phyloP scores from a whole-genome alignment of 1,284 basidiomycete genomes.

The Ceratobasidium sp. region DNA sequence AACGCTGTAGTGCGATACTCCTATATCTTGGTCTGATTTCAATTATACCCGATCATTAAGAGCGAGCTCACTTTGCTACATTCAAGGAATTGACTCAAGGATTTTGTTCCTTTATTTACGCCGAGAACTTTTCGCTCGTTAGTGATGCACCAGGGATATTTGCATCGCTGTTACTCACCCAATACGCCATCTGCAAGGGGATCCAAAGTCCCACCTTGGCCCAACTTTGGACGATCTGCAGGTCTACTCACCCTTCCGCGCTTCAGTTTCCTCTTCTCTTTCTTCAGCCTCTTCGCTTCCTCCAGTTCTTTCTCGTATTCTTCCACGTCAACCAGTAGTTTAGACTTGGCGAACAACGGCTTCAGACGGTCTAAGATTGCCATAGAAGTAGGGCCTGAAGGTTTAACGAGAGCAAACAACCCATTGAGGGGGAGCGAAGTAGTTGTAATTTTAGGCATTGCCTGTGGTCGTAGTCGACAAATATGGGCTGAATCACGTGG shows the following conservation, averaged over 20 bases:
- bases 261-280: constrained; percentile 33
- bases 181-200: constrained; percentile 96
- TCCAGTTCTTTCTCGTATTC: constrained; percentile 47
- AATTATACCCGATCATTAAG: constrained; percentile 38
- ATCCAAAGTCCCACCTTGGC: constrained; percentile 95
- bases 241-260: constrained; percentile 39
- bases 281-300: constrained; percentile 62
- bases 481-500: constrained; percentile 5
- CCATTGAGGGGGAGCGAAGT: constrained; percentile 77
- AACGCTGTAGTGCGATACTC: constrained; percentile 94
- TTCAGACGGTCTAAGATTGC: constrained; percentile 89
- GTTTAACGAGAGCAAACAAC: constrained; percentile 87
- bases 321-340: constrained; percentile 74
- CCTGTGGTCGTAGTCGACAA: constrained; percentile 4
- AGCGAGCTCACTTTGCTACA: constrained; percentile 83
- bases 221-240: constrained; percentile 73
- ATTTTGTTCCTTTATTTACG: constrained; percentile 92
- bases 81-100: constrained; percentile 85
- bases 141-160: neutral
- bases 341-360: constrained; percentile 80
- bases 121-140: constrained; percentile 79
- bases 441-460: constrained; percentile 75
- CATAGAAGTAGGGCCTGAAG: constrained; percentile 93
- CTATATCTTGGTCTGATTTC: constrained; percentile 60
- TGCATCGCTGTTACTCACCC: constrained; percentile 63